Base-by-base conservation (phyloP, 1,139 yeast species). In the Yarrowia galli region DNA sequence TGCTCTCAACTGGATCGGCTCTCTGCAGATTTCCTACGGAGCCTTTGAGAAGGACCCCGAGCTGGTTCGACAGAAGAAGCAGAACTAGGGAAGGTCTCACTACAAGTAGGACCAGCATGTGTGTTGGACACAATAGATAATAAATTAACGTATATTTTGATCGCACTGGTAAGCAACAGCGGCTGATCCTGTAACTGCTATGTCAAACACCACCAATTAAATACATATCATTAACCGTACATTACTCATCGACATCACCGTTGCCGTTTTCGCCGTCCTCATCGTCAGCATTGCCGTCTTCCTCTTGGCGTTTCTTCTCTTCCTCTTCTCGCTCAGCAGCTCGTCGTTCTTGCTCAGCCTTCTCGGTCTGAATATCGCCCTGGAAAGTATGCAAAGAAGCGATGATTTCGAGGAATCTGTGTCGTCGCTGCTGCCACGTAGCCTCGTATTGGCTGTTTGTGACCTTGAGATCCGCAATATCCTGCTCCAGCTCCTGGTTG, bases 11-110 rank as follows among this genome's bases (percentile, higher is more conserved):
- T 89, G 95, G 89, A 79, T 89, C 68, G 74, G 83, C 20, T 79
- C 86, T 35, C 80, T 90, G 74, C 86, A 89, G 76, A 86, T 89
- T 71, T 83, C 92, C 70, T 88, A 89, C 81, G 83, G 83, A 70
- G 87, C 95, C 18, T 89, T 90, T 75, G 96, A 89, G 67, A 88
- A 70, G 68, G 69, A 68, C 20, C 71, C 71, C 25, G 67, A 68
- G 60, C 54, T 65, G 25, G 65, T 46, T 15, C 53, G 68, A 38
- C 56, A 49, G 36, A 65, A 65, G 56, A 56, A 65, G 63, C 56
- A 43, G 45, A 61, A 61, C 18, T 61, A 48, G 36, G 42, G 25
- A n/a, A 25, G n/a, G 16, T 3, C 7, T 36, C 38, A 4, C 22
- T 18, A 25, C 28, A 25, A 25, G n/a, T 18, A 3, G 8, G 36